Conservation (phyloP, 495 filamentous ascomycete genomes). For the Delitschia confertaspora region DNA sequence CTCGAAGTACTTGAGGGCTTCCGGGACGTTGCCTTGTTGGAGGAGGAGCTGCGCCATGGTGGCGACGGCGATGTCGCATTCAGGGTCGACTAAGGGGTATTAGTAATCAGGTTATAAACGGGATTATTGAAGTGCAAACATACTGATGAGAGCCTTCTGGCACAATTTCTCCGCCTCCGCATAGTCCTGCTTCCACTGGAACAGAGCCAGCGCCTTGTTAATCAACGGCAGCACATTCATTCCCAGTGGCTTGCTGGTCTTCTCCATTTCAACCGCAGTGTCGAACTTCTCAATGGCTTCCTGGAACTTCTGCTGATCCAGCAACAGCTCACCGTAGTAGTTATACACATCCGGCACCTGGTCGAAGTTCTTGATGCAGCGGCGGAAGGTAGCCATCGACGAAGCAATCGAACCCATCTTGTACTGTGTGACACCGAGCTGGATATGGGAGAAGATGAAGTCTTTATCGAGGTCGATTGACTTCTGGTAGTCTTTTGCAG, state of each 20-base stretch:
- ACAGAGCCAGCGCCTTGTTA: constrained; percentile 93
- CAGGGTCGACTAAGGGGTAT: constrained; percentile 71
- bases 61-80: constrained; percentile 97
- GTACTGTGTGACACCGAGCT: constrained; percentile 98
- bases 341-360: constrained; percentile 97
- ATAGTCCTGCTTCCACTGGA: constrained; percentile 98
- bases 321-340: constrained; percentile 96
- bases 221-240: constrained; percentile 98
- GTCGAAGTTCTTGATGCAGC: constrained; percentile 97
- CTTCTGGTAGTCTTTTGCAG: constrained; percentile 97
- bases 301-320: constrained; percentile 90
- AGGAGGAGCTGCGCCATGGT: constrained; percentile 98
- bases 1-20: constrained; percentile 95
- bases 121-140: constrained; percentile 32
- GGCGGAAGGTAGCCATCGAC: constrained; percentile 94
- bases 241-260: constrained; percentile 77
- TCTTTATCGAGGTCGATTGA: constrained; percentile 91
- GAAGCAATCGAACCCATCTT: constrained; percentile 99
- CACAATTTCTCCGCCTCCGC: constrained; percentile 90
- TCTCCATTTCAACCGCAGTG: constrained; percentile 95
- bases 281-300: constrained; percentile 99
- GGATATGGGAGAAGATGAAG: constrained; percentile 99
- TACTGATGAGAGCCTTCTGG: constrained; percentile 95
- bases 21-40: constrained; percentile 92
- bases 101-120: constrained; percentile 6